Evolutionary conservation across 1,284 basidiomycete genomes (phyloP).

Genomic region (Xerocomus nothofagi): DNA sequence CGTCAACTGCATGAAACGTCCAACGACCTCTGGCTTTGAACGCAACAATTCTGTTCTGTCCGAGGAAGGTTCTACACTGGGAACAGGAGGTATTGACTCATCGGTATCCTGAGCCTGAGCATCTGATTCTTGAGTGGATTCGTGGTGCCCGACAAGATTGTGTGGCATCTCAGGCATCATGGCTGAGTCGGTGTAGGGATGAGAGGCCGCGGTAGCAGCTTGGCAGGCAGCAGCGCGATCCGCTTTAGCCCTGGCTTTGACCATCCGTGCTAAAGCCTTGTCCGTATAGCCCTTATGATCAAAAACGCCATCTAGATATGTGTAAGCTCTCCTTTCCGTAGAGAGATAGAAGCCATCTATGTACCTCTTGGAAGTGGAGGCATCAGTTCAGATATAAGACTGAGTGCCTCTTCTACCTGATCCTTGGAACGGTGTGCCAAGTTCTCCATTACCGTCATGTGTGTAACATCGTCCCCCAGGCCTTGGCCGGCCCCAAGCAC

Average conservation of each 20-base stretch:
- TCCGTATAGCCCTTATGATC: constrained; percentile 89
- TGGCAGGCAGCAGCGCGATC: constrained; percentile 70
- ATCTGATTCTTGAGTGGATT: constrained; percentile 35
- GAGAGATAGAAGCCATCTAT: constrained; percentile 44
- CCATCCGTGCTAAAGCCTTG: constrained; percentile 71
- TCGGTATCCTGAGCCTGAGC: constrained; percentile 38
- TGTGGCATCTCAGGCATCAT: constrained; percentile 25
- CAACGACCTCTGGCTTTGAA: constrained; percentile 73
- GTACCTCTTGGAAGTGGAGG: constrained; percentile 88
- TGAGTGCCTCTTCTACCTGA: constrained; percentile 90
- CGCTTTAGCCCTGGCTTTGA: constrained; percentile 76
- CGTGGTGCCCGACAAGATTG: constrained; percentile 19
- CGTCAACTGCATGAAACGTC: constrained; percentile 81
- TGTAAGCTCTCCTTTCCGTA: neutral
- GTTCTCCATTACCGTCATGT: constrained; percentile 98
- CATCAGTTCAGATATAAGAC: constrained; percentile 84
- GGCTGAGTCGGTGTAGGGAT: constrained; percentile 31
- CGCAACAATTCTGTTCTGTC: constrained; percentile 73
- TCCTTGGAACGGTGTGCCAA: constrained; percentile 95
- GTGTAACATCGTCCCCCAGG: constrained; percentile 80
- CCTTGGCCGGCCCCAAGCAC: constrained; percentile 71
- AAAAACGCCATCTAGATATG: constrained; percentile 80
- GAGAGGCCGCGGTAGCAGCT: constrained; percentile 33
- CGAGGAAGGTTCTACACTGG: constrained; percentile 39
- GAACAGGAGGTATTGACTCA: constrained; percentile 28